These are phyloP conservation scores for Hypoxylon rubiginosum DNA, from an alignment of 2,329 filamentous ascomycete genomes.

Conservation along the genomic window DNA sequence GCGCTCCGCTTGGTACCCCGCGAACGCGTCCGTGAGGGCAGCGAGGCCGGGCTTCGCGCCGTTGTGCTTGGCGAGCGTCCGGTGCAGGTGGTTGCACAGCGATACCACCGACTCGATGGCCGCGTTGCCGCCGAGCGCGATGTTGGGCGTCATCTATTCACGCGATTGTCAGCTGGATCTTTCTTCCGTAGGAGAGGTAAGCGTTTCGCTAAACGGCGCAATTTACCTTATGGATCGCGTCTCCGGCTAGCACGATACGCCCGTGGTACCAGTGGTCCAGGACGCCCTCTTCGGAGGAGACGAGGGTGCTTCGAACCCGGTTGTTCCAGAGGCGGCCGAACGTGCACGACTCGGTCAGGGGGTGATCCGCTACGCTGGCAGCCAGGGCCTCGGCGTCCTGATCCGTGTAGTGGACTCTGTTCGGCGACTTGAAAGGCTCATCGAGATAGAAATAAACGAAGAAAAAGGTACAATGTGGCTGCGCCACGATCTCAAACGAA, in stretches of 20 bases:
- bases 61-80: not conserved
- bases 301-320: conserved; percentile 37
- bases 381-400: conserved; percentile 51
- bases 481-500: conserved; percentile 9
- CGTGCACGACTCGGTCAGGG: conserved; percentile 47
- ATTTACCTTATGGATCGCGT: conserved; percentile 55
- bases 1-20: conserved; percentile 15
- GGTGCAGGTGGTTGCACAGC: conserved; percentile 48
- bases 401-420: conserved; percentile 47
- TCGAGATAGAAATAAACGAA: conserved; percentile 46
- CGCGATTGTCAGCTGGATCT: not conserved
- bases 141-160: conserved; percentile 47
- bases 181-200: not conserved
- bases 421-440: conserved; percentile 42
- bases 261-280: conserved; percentile 53
- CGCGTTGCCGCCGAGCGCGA: conserved; percentile 55
- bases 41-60: conserved; percentile 22
- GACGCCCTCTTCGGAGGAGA: conserved; percentile 54
- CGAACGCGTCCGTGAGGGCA: conserved; percentile 4
- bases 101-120: conserved; percentile 54
- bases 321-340: conserved; percentile 54
- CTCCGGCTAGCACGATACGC: conserved; percentile 54
- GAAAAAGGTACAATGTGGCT: conserved; percentile 40
- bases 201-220: not conserved
- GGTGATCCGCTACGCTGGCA: conserved; percentile 44